Conservation (phyloP, 108 stramenopile species). For the Conticribra weissflogii region DNA sequence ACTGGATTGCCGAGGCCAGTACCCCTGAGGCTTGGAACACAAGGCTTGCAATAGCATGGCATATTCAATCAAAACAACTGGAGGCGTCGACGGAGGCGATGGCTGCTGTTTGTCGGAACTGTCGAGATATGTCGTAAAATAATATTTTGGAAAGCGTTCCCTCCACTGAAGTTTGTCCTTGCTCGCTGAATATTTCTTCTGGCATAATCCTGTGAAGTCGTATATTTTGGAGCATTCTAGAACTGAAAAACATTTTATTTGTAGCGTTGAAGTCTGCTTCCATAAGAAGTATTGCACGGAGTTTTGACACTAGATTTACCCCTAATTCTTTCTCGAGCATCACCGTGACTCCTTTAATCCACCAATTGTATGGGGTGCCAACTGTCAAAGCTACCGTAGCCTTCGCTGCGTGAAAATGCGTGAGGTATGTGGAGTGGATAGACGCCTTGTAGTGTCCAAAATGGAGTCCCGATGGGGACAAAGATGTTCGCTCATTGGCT, state of each 20-base stretch:
- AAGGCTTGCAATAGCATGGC: slow-evolving; percentile 10
- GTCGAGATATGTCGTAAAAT: slow-evolving; percentile 12
- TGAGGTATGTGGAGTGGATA: too few species aligned
- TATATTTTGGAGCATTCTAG: not conserved
- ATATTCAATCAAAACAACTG: slow-evolving; percentile 14
- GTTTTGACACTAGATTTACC: slow-evolving; percentile 4
- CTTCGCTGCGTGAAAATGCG: too few species aligned
- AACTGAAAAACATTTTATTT: not conserved
- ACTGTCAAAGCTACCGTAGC: too few species aligned
- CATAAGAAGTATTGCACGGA: slow-evolving; percentile 13
- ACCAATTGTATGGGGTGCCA: too few species aligned
- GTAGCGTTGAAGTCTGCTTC: slow-evolving; percentile 6
- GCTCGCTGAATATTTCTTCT: slow-evolving; percentile 16
- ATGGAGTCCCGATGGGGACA: too few species aligned
- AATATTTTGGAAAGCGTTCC: too few species aligned
- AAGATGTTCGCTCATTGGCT: too few species aligned
- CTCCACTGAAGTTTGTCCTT: too few species aligned
- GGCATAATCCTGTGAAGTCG: slow-evolving; percentile 1
- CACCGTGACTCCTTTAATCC: too few species aligned
- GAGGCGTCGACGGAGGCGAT: slow-evolving; percentile 17
- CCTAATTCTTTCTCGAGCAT: too few species aligned
- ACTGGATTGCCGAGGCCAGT: not conserved
- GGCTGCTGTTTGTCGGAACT: not conserved
- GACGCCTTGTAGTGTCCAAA: too few species aligned
- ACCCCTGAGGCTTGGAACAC: slow-evolving; percentile 29